Evolutionary conservation across 23 red algal species (phyloP).

Genomic region (Gracilariopsis chorda): DNA sequence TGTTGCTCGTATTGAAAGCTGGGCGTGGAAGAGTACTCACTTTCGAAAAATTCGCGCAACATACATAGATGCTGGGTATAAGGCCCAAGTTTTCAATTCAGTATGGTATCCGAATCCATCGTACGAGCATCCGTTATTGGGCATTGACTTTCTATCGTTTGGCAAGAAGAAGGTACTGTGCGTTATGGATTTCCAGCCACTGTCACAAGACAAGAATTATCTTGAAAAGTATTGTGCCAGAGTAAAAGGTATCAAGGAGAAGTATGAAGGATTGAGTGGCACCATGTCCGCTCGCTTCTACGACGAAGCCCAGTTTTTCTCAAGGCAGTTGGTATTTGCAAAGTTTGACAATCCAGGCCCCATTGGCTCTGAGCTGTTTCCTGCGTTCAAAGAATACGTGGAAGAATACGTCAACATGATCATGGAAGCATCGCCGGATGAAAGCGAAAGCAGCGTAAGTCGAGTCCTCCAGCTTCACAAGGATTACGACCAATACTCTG

Average conservation of each 20-base stretch:
- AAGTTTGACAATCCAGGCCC: constrained; percentile 84
- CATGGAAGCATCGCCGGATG: constrained; percentile 17
- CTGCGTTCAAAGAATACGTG: constrained; percentile 83
- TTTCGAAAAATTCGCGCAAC: constrained; percentile 96
- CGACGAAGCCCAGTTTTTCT: constrained; percentile 92
- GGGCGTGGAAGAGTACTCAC: constrained; percentile 31
- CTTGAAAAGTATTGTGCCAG: constrained; percentile 74
- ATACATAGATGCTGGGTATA: constrained; percentile 84
- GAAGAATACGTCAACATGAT: constrained; percentile 56
- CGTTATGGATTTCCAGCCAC: constrained; percentile 90
- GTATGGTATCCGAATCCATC: constrained; percentile 86
- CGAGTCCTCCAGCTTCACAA: constrained; percentile 24
- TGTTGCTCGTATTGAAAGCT: constrained; percentile 78
- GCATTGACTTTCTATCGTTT: constrained; percentile 94
- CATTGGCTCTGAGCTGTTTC: constrained; percentile 62
- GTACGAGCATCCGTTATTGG: constrained; percentile 81
- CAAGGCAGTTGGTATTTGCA: constrained; percentile 84
- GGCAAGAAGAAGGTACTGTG: constrained; percentile 87
- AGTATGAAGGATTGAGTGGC: constrained; percentile 77
- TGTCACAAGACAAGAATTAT: constrained; percentile 67
- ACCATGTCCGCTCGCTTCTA: constrained; percentile 84
- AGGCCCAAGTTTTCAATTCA: constrained; percentile 90
- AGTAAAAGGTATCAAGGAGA: constrained; percentile 54
- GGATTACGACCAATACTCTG: constrained; percentile 96
- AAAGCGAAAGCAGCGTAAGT: constrained; percentile 5